Evolutionary conservation across 345 rosid genomes (phyloP).

Genomic region (Microthlaspi erraticum): DNA sequence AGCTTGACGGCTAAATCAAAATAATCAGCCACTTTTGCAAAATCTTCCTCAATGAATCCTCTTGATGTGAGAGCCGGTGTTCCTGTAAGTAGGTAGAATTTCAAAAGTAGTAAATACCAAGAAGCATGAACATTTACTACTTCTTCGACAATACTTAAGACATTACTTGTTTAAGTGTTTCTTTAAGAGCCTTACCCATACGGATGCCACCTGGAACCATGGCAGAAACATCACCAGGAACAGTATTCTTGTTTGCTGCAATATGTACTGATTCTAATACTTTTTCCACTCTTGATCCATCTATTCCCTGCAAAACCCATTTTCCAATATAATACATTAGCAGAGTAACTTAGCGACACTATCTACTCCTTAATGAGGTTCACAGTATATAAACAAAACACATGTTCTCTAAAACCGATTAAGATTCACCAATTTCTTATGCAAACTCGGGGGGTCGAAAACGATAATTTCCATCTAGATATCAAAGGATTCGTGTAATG

Average conservation of each 20-base stretch:
- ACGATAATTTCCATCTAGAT: not conserved
- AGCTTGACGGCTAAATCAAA: conserved; percentile 84
- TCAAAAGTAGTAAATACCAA: not conserved
- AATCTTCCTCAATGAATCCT: conserved; percentile 89
- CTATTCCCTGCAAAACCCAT: conserved; percentile 66
- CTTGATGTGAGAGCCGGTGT: conserved; percentile 98
- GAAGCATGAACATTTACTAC: conserved; percentile 13
- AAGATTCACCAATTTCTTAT: not conserved
- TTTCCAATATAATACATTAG: not conserved
- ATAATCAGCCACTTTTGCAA: conserved; percentile 85
- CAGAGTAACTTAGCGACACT: not conserved
- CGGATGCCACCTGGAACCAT: conserved; percentile 99
- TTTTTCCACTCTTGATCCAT: conserved; percentile 96
- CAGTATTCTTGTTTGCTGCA: conserved; percentile 94
- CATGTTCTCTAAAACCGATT: not conserved
- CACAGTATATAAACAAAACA: not conserved
- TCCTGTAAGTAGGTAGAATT: conserved; percentile 51
- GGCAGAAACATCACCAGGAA: conserved; percentile 98
- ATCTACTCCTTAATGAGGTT: conserved; percentile 10
- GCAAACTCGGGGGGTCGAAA: not conserved
- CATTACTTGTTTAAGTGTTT: not conserved
- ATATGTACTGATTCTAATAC: conserved; percentile 89
- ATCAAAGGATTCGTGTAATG: not conserved
- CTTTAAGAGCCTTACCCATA: conserved; percentile 65
- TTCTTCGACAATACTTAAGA: not conserved